Conservation (phyloP, 148 eudicot species). For the Rhododendron vialii region DNA sequence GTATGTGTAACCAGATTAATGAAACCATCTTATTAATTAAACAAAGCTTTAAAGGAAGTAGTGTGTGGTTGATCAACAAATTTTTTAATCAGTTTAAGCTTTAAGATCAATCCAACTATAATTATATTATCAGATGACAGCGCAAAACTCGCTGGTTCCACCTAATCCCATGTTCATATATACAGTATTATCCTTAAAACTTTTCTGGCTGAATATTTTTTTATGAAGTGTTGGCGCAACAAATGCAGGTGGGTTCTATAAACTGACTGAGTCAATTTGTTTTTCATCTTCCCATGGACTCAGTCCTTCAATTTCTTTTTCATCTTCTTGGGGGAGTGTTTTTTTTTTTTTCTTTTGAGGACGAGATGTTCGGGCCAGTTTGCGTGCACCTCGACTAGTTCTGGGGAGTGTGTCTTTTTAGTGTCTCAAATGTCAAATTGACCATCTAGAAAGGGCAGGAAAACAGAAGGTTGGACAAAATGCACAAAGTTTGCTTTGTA, state of each 20-base stretch:
- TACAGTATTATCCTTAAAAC: background rate
- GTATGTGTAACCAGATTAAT: background rate
- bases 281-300: background rate
- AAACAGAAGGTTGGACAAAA: background rate
- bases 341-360: background rate
- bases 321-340: background rate
- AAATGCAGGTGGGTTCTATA: background rate
- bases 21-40: conserved; percentile 13
- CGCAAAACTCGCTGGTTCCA: conserved; percentile 18
- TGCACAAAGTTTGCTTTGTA: background rate
- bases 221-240: background rate
- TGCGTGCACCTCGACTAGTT: background rate
- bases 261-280: background rate
- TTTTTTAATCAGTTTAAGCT: background rate
- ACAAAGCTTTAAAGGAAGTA: conserved; percentile 14
- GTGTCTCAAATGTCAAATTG: background rate
- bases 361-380: too few relatives aligned
- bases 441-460: background rate
- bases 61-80: background rate
- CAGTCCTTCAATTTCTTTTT: background rate
- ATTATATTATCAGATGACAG: conserved; percentile 10
- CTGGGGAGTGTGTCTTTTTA: background rate
- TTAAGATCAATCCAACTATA: background rate
- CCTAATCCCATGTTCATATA: conserved; percentile 21
- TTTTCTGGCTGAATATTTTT: background rate